phyloP scores from a whole-genome alignment of 306 rosid genomes.

The Phaseolus lunatus region DNA sequence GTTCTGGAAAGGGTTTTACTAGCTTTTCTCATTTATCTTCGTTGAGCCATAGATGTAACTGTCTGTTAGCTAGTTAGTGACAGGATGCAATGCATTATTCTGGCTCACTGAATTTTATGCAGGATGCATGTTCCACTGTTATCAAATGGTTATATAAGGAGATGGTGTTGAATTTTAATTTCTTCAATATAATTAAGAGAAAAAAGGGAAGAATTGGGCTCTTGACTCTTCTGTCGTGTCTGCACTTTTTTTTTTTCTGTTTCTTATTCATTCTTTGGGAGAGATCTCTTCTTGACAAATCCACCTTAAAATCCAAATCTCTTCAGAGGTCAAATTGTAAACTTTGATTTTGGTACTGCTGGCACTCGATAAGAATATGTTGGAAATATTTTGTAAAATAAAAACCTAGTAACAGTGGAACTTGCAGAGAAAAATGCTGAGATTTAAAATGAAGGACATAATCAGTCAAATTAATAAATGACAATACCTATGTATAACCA shows the following conservation, averaged over 20 bases:
- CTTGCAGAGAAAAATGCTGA: no score
- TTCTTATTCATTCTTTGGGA: background rate
- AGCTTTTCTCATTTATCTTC: conserved; percentile 2
- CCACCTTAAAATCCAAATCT: background rate
- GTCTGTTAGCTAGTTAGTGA: conserved; percentile 15
- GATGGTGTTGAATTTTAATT: conserved; percentile 15
- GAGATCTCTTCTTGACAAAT: conserved; percentile 1
- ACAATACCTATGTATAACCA: background rate
- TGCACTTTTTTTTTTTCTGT: background rate
- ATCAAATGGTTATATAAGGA: background rate
- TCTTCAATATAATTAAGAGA: background rate
- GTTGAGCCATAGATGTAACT: conserved; percentile 18
- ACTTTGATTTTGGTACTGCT: background rate
- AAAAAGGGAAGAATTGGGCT: background rate
- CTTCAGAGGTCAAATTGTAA: background rate
- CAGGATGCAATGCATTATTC: background rate
- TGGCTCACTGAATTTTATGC: background rate
- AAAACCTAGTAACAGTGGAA: no score
- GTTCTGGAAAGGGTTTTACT: background rate
- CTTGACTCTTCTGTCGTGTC: conserved; percentile 5
- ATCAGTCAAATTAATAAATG: no score
- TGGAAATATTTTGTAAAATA: no score
- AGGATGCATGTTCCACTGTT: conserved; percentile 6
- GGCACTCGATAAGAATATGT: background rate
- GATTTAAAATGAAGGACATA: no score